Base-by-base conservation (phyloP, 768 basidiomycete genomes). In the Paxillus involutus region DNA sequence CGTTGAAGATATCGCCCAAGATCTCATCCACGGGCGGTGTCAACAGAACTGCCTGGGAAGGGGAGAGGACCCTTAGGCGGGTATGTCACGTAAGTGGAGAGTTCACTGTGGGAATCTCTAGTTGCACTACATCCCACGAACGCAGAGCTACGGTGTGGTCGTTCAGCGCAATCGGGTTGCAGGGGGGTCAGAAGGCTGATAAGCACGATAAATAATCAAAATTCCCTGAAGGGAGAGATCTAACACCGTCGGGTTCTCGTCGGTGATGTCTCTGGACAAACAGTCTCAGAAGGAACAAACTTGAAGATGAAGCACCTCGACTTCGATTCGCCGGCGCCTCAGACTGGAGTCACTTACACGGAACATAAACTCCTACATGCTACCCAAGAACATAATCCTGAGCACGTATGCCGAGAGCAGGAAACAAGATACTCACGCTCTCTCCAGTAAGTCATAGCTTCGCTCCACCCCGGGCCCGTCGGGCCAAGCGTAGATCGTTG, bases 201-300 rank as follows among this genome's bases (percentile, higher is more conserved):
- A 62, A 84, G 67, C 60, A 88, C 88, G 85, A 71, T 90, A 87
- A 26, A 77, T 74, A 24, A 89, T 80, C 85, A 87, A 90, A 41
- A 86, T 81, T 4, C 88, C 89, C 61, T 83, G 82, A 26, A 90
- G 74, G 30, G 77, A 71, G n/a, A 91, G 74, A 41, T 82, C 78
- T 9, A 90, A 50, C 3, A 68, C 67, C 0, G n/a, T n/a, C n/a
- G n/a, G n/a, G n/a, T n/a, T n/a, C n/a, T n/a, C n/a, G n/a, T n/a
- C n/a, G n/a, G 21, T 21, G 21, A 21, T 21, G 21, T 2, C 21
- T 21, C 1, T 21, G 21, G 21, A 21, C 21, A 21, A 21, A 21
- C 21, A 21, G 21, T 21, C 21, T 21, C 3, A 21, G 21, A 21
- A 21, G 21, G 21, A 21, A 21, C 21, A 21, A 21, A 21, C 21